Evolutionary conservation across 805 yeast species (phyloP).

Genomic region (Metschnikowia gruessii): DNA sequence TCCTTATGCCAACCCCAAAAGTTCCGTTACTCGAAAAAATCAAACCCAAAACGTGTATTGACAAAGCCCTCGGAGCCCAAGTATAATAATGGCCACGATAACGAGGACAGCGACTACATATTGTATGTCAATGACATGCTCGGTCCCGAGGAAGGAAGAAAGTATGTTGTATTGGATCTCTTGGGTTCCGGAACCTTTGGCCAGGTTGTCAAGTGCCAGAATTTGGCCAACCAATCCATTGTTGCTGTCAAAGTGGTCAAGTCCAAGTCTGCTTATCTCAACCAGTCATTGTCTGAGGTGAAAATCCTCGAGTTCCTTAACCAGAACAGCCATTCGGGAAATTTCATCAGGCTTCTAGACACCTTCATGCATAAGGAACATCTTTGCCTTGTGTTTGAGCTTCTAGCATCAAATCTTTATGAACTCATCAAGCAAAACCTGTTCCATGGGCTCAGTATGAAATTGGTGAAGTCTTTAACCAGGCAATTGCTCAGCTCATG

Average conservation of each 20-base stretch:
- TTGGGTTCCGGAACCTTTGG: slow-evolving; percentile 98
- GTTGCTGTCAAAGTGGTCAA: slow-evolving; percentile 95
- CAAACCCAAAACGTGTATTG: slow-evolving; percentile 87
- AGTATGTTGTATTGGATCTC: slow-evolving; percentile 84
- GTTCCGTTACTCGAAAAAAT: slow-evolving; percentile 76
- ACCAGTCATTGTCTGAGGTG: slow-evolving; percentile 90
- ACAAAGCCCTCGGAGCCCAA: slow-evolving; percentile 90
- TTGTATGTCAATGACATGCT: slow-evolving; percentile 90
- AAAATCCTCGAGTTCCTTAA: slow-evolving; percentile 79
- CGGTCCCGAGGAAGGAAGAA: slow-evolving; percentile 80
- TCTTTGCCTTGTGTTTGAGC: slow-evolving; percentile 87
- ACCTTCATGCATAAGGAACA: slow-evolving; percentile 91
- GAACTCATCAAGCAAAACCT: slow-evolving; percentile 91
- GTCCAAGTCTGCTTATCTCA: slow-evolving; percentile 84
- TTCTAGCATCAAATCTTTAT: slow-evolving; percentile 81
- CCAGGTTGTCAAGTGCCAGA: slow-evolving; percentile 93
- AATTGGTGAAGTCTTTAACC: slow-evolving; percentile 72
- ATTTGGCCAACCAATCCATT: slow-evolving; percentile 72
- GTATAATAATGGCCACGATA: slow-evolving; percentile 80
- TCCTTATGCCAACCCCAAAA: slow-evolving; percentile 73
- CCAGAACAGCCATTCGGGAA: slow-evolving; percentile 62
- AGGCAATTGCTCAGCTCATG: slow-evolving; percentile 80
- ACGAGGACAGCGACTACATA: slow-evolving; percentile 85
- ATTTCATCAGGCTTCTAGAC: slow-evolving; percentile 76
- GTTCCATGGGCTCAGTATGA: slow-evolving; percentile 83